These are phyloP conservation scores for Thalia dealbata DNA, from an alignment of 176 grass and related monocot species.

Conservation along the genomic window DNA sequence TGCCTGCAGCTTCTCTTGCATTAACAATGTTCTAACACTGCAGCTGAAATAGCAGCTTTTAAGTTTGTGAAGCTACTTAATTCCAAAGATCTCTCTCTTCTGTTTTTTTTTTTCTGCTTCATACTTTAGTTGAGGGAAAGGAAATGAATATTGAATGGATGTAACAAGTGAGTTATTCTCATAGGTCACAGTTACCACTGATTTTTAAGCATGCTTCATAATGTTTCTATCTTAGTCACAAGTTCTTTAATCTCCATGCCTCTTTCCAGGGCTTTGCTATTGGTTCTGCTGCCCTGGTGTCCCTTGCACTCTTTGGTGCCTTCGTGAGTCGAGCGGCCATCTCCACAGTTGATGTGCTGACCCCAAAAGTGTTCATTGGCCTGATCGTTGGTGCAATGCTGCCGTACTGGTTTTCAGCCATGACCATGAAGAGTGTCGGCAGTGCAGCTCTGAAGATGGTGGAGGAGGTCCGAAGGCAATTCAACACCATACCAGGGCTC, in stretches of 20 bases:
- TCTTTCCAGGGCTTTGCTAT: slow-evolving; percentile 28
- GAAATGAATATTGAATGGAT: no score
- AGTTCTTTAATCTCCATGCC: not conserved
- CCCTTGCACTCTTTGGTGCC: slow-evolving; percentile 34
- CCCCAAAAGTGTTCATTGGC: slow-evolving; percentile 37
- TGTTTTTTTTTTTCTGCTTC: no score
- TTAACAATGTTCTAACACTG: no score
- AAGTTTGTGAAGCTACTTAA: not conserved
- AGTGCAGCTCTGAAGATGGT: slow-evolving; percentile 40
- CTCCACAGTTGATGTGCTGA: slow-evolving; percentile 28
- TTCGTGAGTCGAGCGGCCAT: slow-evolving; percentile 42
- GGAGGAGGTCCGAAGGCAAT: slow-evolving; percentile 42
- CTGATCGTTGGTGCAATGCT: slow-evolving; percentile 45
- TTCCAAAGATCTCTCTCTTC: no score
- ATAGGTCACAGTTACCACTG: no score
- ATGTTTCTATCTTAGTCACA: not conserved
- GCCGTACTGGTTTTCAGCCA: slow-evolving; percentile 48
- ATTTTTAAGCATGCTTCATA: not conserved
- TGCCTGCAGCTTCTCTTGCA: not conserved
- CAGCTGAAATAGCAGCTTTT: no score
- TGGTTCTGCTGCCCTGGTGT: slow-evolving; percentile 37
- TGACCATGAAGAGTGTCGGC: slow-evolving; percentile 49
- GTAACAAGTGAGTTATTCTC: no score
- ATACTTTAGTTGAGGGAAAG: no score
- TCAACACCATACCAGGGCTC: slow-evolving; percentile 40